These are phyloP conservation scores for Fraxinus americana DNA, from an alignment of 257 asterid genomes.

Conservation along the genomic window DNA sequence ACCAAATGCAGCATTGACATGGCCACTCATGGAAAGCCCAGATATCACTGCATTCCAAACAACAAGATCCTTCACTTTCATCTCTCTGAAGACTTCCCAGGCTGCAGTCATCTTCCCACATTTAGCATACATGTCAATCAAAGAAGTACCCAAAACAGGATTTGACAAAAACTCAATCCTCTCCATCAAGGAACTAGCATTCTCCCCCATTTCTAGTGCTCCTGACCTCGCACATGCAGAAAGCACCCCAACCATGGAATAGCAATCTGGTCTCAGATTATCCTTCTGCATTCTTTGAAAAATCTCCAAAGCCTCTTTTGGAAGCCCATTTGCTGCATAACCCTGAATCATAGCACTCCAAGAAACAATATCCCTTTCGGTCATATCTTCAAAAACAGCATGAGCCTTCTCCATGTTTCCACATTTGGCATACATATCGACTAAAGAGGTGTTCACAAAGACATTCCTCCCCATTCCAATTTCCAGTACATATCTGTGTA, in stretches of 20 bases:
- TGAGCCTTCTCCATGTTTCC: conserved; percentile 48
- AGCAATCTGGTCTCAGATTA: conserved; percentile 35
- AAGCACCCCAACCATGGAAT: conserved; percentile 50
- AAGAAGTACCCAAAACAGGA: conserved; percentile 46
- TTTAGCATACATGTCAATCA: conserved; percentile 52
- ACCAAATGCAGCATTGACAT: conserved; percentile 38
- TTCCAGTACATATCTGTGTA: conserved; percentile 32
- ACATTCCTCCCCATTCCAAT: conserved; percentile 43
- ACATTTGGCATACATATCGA: conserved; percentile 47
- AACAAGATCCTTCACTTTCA: conserved; percentile 42
- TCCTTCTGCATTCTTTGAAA: conserved; percentile 37
- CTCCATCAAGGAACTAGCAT: conserved; percentile 37
- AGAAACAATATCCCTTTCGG: conserved; percentile 45
- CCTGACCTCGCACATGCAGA: conserved; percentile 52
- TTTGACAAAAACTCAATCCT: conserved; percentile 36
- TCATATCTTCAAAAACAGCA: conserved; percentile 42
- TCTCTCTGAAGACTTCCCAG: conserved; percentile 38
- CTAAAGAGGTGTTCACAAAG: conserved; percentile 42
- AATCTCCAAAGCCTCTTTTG: conserved; percentile 43
- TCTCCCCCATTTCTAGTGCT: conserved; percentile 42
- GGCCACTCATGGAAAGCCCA: conserved; percentile 48
- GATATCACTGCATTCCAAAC: conserved; percentile 45
- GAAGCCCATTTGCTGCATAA: conserved; percentile 47
- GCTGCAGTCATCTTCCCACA: conserved; percentile 41
- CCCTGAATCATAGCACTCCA: conserved; percentile 60